phyloP scores from a whole-genome alignment of 352 stramenopile genomes.

The Phytophthora vignae region DNA sequence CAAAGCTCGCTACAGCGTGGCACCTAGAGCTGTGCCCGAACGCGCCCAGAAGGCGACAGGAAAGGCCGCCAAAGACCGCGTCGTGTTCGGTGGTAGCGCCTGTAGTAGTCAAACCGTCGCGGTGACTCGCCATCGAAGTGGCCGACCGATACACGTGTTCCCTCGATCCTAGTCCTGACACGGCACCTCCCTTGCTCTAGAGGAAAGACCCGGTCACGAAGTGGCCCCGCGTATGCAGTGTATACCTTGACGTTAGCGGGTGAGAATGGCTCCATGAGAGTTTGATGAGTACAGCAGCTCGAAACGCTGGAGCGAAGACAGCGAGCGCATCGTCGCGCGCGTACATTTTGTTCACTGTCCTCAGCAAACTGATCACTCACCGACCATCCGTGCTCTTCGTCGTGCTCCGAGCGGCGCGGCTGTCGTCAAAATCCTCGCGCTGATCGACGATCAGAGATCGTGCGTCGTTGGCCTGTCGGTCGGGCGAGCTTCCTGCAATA shows the following conservation, averaged over 20 bases:
- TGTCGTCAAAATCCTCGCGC: no score
- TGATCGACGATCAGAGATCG: no score
- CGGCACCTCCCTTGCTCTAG: no score
- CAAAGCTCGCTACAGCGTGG: background rate
- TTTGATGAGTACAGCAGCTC: background rate
- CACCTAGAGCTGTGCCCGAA: background rate
- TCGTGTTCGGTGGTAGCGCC: background rate
- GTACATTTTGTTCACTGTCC: background rate
- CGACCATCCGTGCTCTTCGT: background rate
- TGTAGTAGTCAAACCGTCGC: background rate
- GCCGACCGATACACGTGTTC: background rate
- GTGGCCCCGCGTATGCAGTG: background rate
- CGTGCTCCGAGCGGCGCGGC: no score
- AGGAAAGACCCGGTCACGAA: background rate
- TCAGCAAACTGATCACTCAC: background rate
- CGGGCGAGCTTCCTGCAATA: background rate
- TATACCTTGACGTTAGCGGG: background rate
- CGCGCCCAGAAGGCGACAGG: background rate
- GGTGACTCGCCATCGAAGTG: background rate
- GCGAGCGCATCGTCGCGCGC: background rate
- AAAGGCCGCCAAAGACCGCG: background rate
- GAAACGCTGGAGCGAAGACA: background rate
- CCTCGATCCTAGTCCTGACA: background rate
- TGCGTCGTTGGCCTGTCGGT: background rate
- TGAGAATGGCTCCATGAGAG: background rate